A percentile compares a stretch with the other conserved stretches of the same genome.
Conservation (phyloP, 306 rosid species). For the Arachis hypogaea region DNA sequence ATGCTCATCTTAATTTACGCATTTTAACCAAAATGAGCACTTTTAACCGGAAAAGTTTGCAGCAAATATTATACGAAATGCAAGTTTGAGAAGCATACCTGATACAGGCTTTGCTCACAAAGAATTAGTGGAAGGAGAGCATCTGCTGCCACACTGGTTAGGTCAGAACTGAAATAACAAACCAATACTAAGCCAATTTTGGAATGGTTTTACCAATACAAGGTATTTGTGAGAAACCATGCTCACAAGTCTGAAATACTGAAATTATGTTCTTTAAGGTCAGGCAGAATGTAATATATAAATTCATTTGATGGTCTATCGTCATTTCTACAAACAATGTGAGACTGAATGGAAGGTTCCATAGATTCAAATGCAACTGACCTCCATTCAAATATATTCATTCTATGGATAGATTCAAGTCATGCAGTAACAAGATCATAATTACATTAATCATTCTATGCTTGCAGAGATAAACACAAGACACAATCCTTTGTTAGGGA, state of each 20-base stretch:
- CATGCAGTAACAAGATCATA: constrained; percentile 6
- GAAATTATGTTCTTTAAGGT: constrained; percentile 10
- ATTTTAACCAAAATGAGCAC: constrained; percentile 3
- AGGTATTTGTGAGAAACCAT: constrained; percentile 23
- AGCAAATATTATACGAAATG: constrained; percentile 16
- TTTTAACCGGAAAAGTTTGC: not conserved
- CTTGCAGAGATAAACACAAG: constrained; percentile 9
- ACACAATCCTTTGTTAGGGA: constrained; percentile 3
- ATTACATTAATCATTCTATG: constrained; percentile 8
- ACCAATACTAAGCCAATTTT: not conserved
- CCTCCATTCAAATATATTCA: not conserved
- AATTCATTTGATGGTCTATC: constrained; percentile 20
- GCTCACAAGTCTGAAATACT: constrained; percentile 22
- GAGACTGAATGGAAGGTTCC: too few species aligned
- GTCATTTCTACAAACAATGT: too few species aligned
- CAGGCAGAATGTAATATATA: constrained; percentile 6
- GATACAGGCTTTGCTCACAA: constrained; percentile 85
- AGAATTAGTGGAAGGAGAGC: constrained; percentile 90
- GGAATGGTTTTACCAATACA: not conserved
- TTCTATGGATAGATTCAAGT: not conserved
- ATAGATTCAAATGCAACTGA: not conserved
- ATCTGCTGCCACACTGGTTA: constrained; percentile 92
- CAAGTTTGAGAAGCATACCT: constrained; percentile 52
- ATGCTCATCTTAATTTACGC: not conserved
- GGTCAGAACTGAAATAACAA: constrained; percentile 70